Conservation (phyloP, 441 rosid genomes). For the Pelargonium australe region DNA sequence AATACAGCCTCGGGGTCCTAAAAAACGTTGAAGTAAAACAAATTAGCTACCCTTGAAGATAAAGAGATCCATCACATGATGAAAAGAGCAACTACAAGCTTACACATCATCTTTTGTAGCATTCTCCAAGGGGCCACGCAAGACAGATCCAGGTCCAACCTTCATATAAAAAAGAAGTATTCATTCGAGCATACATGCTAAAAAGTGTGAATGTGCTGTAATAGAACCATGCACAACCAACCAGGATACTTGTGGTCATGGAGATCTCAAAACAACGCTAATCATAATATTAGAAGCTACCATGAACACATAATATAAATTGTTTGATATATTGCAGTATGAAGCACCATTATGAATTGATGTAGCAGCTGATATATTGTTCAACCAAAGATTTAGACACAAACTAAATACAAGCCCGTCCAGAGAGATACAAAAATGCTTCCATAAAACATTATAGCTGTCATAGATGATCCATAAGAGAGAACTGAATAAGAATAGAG, state of each 20-base stretch:
- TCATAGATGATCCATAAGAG: not conserved
- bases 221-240: not conserved
- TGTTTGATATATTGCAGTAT: not conserved
- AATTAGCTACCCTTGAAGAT: slow-evolving; percentile 11
- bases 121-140: slow-evolving; percentile 88
- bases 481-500: too few species aligned
- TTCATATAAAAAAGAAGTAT: slow-evolving; percentile 30
- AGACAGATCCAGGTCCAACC: slow-evolving; percentile 89
- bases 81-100: slow-evolving; percentile 34
- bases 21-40: slow-evolving; percentile 19
- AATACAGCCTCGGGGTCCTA: slow-evolving; percentile 85
- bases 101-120: slow-evolving; percentile 77
- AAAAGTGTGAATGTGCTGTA: not conserved
- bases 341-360: not conserved
- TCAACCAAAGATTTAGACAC: slow-evolving; percentile 1
- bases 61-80: slow-evolving; percentile 11
- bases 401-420: not conserved
- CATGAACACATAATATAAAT: not conserved
- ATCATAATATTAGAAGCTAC: not conserved
- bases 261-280: not conserved
- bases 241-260: not conserved
- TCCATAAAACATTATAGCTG: not conserved
- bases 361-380: slow-evolving; percentile 1
- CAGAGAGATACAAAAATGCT: not conserved
- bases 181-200: not conserved